Conservation (phyloP, 1,284 basidiomycete species). For the Cryptococcus deneoformans region DNA sequence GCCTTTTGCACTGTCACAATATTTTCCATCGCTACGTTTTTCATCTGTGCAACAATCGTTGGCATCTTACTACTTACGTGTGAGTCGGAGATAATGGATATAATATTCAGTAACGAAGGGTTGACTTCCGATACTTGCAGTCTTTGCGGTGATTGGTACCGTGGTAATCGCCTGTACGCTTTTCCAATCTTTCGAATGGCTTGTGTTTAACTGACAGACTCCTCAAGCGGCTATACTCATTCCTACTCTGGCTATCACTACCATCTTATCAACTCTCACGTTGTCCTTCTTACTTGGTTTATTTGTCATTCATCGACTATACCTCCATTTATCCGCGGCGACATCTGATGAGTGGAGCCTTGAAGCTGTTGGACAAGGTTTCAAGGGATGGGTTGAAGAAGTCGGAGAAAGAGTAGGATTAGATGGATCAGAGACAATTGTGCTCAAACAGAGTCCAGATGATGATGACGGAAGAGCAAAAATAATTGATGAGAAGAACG, state of each 20-base stretch:
- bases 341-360: constrained; percentile 1
- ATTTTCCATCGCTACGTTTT: constrained; percentile 3
- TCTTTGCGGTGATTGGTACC: constrained; percentile 16
- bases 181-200: neutral
- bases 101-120: too few relatives aligned
- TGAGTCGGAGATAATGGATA: neutral
- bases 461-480: too few relatives aligned
- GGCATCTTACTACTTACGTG: constrained; percentile 3
- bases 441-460: too few relatives aligned
- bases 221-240: constrained; percentile 31
- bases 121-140: neutral
- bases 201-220: neutral
- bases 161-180: constrained; percentile 24
- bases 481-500: too few relatives aligned
- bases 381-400: constrained; percentile 28
- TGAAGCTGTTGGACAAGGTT: constrained; percentile 7
- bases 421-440: too few relatives aligned
- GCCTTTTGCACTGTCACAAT: constrained; percentile 3
- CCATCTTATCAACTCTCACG: constrained; percentile 22
- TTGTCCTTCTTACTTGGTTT: constrained; percentile 30
- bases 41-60: constrained; percentile 2
- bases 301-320: constrained; percentile 42
- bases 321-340: constrained; percentile 27
- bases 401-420: constrained; percentile 16
- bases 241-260: constrained; percentile 35